phyloP scores from a whole-genome alignment of 208 protist species.

The Leishmania martiniquensis region DNA sequence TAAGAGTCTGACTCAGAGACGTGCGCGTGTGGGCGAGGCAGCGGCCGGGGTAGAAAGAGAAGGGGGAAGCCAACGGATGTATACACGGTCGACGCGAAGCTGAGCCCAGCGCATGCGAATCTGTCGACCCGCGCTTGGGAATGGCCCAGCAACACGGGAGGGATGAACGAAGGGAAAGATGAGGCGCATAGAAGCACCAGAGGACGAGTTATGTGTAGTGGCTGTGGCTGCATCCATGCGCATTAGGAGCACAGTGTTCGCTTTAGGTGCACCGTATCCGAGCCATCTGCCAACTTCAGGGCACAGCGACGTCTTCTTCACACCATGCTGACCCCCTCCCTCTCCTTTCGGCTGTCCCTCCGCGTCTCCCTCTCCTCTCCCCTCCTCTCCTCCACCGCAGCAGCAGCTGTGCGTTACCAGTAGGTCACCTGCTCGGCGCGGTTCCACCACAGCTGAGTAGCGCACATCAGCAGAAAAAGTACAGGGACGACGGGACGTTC shows the following conservation, averaged over 20 bases:
- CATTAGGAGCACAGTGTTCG: neutral
- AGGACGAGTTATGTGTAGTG: neutral
- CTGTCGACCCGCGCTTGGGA: neutral
- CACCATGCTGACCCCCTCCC: neutral
- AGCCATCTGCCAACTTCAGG: neutral
- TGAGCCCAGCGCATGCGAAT: neutral
- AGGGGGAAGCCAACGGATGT: neutral
- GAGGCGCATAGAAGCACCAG: neutral
- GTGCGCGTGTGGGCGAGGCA: neutral
- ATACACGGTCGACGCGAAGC: neutral
- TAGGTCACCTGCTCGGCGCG: slow-evolving; percentile 24
- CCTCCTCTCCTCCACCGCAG: neutral
- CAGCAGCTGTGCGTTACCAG: slow-evolving; percentile 7
- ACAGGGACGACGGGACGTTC: slow-evolving; percentile 17
- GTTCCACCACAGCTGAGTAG: slow-evolving; percentile 23
- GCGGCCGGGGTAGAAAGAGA: neutral
- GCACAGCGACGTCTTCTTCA: neutral
- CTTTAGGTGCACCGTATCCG: neutral
- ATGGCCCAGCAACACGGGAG: neutral
- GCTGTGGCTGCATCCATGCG: neutral
- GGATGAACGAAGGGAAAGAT: neutral
- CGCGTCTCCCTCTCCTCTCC: neutral
- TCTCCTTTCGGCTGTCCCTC: neutral
- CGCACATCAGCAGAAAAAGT: slow-evolving; percentile 19
- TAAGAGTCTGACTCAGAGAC: neutral